Conservation (phyloP, 352 stramenopile species). For the Phytophthora meadii region DNA sequence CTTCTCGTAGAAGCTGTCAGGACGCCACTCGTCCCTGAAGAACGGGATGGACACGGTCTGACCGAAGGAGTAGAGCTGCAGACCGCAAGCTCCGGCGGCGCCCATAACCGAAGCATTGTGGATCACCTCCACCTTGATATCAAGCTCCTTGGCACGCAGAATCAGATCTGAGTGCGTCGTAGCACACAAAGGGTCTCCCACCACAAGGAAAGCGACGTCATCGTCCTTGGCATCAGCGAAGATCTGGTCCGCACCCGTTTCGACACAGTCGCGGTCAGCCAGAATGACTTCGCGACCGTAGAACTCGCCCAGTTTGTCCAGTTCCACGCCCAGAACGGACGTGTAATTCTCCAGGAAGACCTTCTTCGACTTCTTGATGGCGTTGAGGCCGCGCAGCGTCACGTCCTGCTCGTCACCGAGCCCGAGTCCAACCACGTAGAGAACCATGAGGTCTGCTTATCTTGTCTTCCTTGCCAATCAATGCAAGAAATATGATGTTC, state of each 20-base stretch:
- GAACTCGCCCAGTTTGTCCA: constrained; percentile 90
- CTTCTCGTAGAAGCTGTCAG: constrained; percentile 98
- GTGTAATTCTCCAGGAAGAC: constrained; percentile 99
- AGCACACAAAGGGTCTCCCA: constrained; percentile 98
- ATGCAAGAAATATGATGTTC: neutral
- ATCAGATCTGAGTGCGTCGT: constrained; percentile 99
- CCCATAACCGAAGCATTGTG: constrained; percentile 99
- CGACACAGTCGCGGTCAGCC: constrained; percentile 95
- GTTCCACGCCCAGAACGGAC: constrained; percentile 94
- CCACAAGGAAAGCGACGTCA: constrained; percentile 97
- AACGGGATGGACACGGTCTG: constrained; percentile 99
- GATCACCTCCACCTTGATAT: constrained; percentile 96
- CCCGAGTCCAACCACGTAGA: constrained; percentile 98
- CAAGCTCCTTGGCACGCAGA: constrained; percentile 93
- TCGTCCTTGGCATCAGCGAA: constrained; percentile 90
- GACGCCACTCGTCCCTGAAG: constrained; percentile 96
- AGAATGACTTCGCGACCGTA: constrained; percentile 93
- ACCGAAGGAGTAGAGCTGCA: constrained; percentile 99
- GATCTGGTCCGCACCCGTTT: constrained; percentile 97
- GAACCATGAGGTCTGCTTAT: constrained; percentile 64
- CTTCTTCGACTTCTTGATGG: constrained; percentile 94
- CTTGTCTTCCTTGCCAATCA: constrained; percentile 15
- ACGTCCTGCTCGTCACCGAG: constrained; percentile 99
- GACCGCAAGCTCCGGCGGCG: constrained; percentile 93
- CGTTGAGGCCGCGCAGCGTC: constrained; percentile 96